phyloP scores from a whole-genome alignment of 2,329 filamentous ascomycete species.

The Neofusicoccum sp. region DNA sequence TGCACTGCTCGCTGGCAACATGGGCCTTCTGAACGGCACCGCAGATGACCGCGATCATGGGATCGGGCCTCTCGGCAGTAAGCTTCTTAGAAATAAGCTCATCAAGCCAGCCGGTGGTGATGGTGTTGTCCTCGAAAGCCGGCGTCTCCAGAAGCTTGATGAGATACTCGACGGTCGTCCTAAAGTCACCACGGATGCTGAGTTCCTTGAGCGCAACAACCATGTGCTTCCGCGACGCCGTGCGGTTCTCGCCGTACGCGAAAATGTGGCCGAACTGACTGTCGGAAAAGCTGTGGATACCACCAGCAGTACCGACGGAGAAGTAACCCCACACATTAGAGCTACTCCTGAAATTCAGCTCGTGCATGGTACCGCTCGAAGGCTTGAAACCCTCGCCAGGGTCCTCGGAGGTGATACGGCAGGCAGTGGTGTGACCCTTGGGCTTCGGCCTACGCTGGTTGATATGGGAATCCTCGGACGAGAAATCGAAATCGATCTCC shows the following conservation, averaged over 20 bases:
- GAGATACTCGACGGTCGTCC: conserved; percentile 96
- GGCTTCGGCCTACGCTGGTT: conserved; percentile 87
- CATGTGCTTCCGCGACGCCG: conserved; percentile 98
- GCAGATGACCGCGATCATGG: conserved; percentile 90
- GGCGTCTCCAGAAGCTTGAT: conserved; percentile 99
- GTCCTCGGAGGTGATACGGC: conserved; percentile 98
- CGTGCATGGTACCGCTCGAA: conserved; percentile 97
- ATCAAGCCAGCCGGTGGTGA: conserved; percentile 97
- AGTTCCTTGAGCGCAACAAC: conserved; percentile 97
- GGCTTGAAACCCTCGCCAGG: conserved; percentile 99
- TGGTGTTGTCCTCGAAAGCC: conserved; percentile 98
- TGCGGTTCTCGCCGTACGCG: conserved; percentile 96
- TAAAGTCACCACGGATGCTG: conserved; percentile 99
- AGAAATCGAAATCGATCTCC: conserved; percentile 96
- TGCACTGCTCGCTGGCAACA: conserved; percentile 86
- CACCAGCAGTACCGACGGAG: conserved; percentile 93
- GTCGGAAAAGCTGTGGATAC: conserved; percentile 99
- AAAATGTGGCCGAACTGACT: conserved; percentile 99
- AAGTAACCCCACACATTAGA: conserved; percentile 99
- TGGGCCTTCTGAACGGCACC: conserved; percentile 95
- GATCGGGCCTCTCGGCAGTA: conserved; percentile 92
- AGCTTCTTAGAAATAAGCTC: conserved; percentile 98
- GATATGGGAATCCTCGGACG: conserved; percentile 77
- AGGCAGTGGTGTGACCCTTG: conserved; percentile 96
- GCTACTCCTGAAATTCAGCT: conserved; percentile 97